Percentiles rank a stretch among this genome's conserved stretches.
Conservation (phyloP, 1,284 basidiomycete genomes). For the Ceratobasidium sp. region DNA sequence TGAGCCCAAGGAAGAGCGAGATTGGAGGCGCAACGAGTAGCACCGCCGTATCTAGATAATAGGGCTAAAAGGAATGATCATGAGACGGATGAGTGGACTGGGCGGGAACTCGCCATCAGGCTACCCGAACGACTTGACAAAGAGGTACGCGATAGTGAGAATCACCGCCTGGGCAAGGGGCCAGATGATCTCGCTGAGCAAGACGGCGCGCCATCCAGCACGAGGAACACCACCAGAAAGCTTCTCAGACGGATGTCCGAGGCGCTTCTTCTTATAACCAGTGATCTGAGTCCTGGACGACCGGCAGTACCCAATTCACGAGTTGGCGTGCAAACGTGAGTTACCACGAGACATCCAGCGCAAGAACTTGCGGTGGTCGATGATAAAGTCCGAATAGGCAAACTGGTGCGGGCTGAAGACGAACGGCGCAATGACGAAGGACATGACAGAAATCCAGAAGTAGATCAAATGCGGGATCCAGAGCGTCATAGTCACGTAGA, state of each 20-base stretch:
- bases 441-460: slow-evolving; percentile 93
- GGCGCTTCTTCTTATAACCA: slow-evolving; percentile 96
- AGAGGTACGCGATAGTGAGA: slow-evolving; percentile 74
- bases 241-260: slow-evolving; percentile 95
- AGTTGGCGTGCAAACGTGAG: slow-evolving; percentile 94
- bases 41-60: slow-evolving; percentile 93
- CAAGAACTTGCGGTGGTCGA: slow-evolving; percentile 96
- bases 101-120: slow-evolving; percentile 76
- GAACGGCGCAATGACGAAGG: slow-evolving; percentile 94
- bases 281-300: slow-evolving; percentile 95
- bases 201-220: slow-evolving; percentile 88
- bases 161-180: slow-evolving; percentile 86
- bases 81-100: slow-evolving; percentile 88
- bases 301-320: slow-evolving; percentile 97
- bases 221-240: slow-evolving; percentile 91
- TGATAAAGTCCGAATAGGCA: slow-evolving; percentile 92
- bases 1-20: slow-evolving; percentile 92
- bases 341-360: slow-evolving; percentile 98
- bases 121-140: slow-evolving; percentile 86
- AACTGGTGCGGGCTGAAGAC: slow-evolving; percentile 98
- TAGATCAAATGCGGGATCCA: slow-evolving; percentile 94
- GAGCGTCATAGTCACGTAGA: slow-evolving; percentile 89
- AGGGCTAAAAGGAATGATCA: slow-evolving; percentile 92
- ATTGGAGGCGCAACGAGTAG: slow-evolving; percentile 89
- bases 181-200: slow-evolving; percentile 89